Conservation (phyloP, 108 stramenopile genomes). For the Cyclotella distinguenda region DNA sequence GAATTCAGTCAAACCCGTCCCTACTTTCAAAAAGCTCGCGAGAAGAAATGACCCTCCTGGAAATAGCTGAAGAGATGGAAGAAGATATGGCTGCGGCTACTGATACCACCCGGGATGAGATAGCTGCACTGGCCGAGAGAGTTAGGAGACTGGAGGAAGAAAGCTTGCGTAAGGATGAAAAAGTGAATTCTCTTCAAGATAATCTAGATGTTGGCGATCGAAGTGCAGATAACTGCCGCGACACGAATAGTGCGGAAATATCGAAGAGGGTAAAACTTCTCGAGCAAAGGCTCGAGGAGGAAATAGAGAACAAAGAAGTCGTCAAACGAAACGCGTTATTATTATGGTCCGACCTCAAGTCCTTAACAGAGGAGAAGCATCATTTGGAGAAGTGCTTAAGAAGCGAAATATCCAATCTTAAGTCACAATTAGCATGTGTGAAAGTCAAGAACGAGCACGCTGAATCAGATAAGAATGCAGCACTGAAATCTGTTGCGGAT, state of each 20-base stretch:
- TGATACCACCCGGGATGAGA: not conserved
- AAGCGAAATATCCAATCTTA: not conserved
- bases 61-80: constrained; percentile 6
- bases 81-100: not conserved
- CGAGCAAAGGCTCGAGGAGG: constrained; percentile 19
- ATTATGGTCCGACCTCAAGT: not conserved
- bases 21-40: not conserved
- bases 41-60: not conserved
- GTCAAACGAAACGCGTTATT: constrained; percentile 3
- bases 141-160: not conserved
- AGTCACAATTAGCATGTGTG: constrained; percentile 14
- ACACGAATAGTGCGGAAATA: not conserved
- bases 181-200: not conserved
- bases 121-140: not conserved
- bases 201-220: not conserved
- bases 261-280: constrained; percentile 9
- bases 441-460: not conserved
- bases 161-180: not conserved
- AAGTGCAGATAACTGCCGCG: not conserved
- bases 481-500: constrained; percentile 1
- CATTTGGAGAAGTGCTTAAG: constrained; percentile 5
- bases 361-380: not conserved
- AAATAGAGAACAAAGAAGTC: constrained; percentile 21
- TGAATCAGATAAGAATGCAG: constrained; percentile 1
- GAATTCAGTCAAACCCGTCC: not conserved